Percentiles rank a stretch among this genome's conserved stretches.
These are phyloP conservation scores for Senecio squalidus DNA, from an alignment of 140 eudicot species.

Conservation along the genomic window DNA sequence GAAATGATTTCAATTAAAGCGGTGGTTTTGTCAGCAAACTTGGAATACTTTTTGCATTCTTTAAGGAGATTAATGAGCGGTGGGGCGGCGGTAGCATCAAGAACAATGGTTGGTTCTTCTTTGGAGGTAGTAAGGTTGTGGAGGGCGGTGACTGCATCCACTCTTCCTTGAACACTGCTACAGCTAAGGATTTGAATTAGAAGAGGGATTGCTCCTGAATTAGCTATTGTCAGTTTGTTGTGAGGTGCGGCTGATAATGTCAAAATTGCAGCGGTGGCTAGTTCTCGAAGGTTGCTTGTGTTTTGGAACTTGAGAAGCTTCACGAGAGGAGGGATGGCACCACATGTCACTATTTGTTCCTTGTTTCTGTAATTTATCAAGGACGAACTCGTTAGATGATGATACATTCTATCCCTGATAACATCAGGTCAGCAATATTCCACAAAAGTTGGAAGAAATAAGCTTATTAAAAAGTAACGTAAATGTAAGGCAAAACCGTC, in stretches of 20 bases:
- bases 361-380: constrained; percentile 51
- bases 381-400: constrained; percentile 4
- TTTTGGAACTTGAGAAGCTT: constrained; percentile 52
- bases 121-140: constrained; percentile 50
- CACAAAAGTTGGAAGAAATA: background rate
- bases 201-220: constrained; percentile 59
- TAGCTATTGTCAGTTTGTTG: constrained; percentile 50
- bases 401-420: background rate
- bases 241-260: constrained; percentile 61
- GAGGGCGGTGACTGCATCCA: constrained; percentile 69
- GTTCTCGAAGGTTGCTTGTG: constrained; percentile 38
- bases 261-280: constrained; percentile 77
- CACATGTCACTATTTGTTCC: constrained; percentile 59
- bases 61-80: constrained; percentile 69
- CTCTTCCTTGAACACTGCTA: constrained; percentile 60
- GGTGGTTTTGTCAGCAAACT: constrained; percentile 64
- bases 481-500: background rate
- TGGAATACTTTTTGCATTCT: constrained; percentile 73
- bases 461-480: background rate
- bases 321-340: constrained; percentile 67
- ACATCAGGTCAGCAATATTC: background rate
- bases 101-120: constrained; percentile 28
- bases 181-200: constrained; percentile 60
- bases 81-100: constrained; percentile 44
- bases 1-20: constrained; percentile 47